These are phyloP conservation scores for Neurospora sp. DNA, from an alignment of 495 filamentous ascomycete species.

Conservation along the genomic window DNA sequence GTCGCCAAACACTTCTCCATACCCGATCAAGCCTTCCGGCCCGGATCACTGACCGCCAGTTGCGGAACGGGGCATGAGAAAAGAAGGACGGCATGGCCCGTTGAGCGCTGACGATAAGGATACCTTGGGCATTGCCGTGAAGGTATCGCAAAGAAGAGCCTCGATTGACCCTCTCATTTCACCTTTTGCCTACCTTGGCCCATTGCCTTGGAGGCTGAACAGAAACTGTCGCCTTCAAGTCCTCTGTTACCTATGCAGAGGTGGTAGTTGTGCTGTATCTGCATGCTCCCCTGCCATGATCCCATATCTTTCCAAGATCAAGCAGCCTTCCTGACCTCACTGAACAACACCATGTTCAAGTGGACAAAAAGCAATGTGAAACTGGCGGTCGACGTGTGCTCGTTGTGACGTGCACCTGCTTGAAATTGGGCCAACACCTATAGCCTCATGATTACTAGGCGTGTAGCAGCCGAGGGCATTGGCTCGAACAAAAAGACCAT, in stretches of 20 bases:
- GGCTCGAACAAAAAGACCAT: background rate
- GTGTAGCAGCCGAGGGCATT: background rate
- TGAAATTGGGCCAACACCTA: background rate
- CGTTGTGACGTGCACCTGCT: background rate
- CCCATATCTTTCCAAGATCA: background rate
- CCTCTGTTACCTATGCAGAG: background rate
- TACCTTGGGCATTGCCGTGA: background rate
- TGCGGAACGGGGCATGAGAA: background rate
- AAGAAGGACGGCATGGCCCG: conserved; percentile 3
- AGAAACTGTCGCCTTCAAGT: background rate
- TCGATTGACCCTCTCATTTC: conserved; percentile 8
- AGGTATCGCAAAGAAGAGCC: conserved; percentile 4
- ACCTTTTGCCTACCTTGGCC: background rate
- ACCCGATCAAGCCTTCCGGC: conserved; percentile 9
- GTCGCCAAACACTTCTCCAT: conserved; percentile 1
- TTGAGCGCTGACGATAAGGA: background rate
- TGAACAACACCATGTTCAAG: background rate
- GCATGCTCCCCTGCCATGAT: background rate
- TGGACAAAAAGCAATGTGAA: background rate
- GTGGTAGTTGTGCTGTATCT: background rate
- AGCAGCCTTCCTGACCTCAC: background rate
- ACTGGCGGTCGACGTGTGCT: background rate
- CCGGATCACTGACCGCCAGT: conserved; percentile 12
- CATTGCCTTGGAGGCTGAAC: background rate
- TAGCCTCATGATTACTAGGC: background rate